Evolutionary conservation across 306 rosid species (phyloP).

Genomic region (Nissolia schottii): DNA sequence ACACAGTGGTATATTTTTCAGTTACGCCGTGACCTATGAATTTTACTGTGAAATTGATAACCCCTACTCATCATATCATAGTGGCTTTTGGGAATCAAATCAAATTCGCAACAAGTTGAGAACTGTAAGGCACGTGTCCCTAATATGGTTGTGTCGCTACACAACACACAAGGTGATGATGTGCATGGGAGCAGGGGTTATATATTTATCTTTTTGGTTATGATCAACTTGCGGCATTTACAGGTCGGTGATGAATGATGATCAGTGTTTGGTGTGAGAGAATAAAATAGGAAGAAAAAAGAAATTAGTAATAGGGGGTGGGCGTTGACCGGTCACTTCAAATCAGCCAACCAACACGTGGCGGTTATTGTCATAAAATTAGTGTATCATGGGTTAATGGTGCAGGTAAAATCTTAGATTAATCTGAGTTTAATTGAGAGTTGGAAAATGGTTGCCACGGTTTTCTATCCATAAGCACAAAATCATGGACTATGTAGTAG

Average conservation of each 20-base stretch:
- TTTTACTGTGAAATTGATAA: slow-evolving; percentile 8
- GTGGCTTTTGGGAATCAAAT: background rate
- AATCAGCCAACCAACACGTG: slow-evolving; percentile 29
- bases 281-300: background rate
- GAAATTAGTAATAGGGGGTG: background rate
- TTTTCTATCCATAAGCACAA: background rate
- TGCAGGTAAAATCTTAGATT: background rate
- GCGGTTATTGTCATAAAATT: slow-evolving; percentile 22
- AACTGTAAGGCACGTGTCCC: slow-evolving; percentile 24
- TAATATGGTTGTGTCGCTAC: background rate
- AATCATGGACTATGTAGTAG: slow-evolving; percentile 3
- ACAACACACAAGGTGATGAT: slow-evolving; percentile 17
- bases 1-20: background rate
- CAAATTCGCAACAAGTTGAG: background rate
- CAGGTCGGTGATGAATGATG: slow-evolving; percentile 27
- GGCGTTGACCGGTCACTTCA: slow-evolving; percentile 34
- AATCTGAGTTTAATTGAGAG: background rate
- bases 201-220: background rate
- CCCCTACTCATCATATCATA: background rate
- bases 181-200: slow-evolving; percentile 6
- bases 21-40: background rate
- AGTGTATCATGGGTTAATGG: background rate
- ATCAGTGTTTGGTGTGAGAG: background rate
- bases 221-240: slow-evolving; percentile 8
- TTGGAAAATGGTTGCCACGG: background rate